These are phyloP conservation scores for Zymoseptoria brevis DNA, from an alignment of 2,329 filamentous ascomycete species.

Conservation along the genomic window DNA sequence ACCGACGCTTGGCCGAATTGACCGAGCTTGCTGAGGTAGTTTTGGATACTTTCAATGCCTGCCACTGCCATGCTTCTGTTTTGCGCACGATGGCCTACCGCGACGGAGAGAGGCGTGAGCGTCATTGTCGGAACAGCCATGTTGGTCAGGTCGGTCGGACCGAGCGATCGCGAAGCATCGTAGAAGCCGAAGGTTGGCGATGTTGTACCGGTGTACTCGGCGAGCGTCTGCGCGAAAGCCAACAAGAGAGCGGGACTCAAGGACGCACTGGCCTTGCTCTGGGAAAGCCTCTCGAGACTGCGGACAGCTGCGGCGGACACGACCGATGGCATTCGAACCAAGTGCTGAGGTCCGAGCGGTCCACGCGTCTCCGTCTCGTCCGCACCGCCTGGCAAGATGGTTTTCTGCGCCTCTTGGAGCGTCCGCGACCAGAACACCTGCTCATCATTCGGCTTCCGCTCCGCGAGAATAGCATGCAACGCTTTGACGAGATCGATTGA, in stretches of 20 bases:
- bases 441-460: constrained; percentile 1
- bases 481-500: constrained; percentile 5
- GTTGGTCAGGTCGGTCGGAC: constrained; percentile 5
- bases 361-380: neutral
- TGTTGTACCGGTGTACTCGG: neutral
- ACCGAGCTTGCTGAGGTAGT: constrained; percentile 3
- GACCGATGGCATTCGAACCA: constrained; percentile 4
- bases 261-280: constrained; percentile 3
- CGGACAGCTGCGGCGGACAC: neutral
- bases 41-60: constrained; percentile 1
- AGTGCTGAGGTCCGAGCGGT: constrained; percentile 6
- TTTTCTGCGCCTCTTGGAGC: constrained; percentile 3
- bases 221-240: constrained; percentile 9
- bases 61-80: neutral
- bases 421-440: constrained; percentile 5
- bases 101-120: constrained; percentile 7
- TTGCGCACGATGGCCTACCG: neutral
- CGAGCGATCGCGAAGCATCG: neutral
- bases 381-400: constrained; percentile 1
- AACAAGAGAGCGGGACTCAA: constrained; percentile 9
- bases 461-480: constrained; percentile 1
- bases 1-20: constrained; percentile 8
- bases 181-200: constrained; percentile 12
- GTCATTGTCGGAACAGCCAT: constrained; percentile 8
- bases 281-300: constrained; percentile 1